Base-by-base conservation (phyloP, 805 yeast species). In the Ogataea haglerorum region DNA sequence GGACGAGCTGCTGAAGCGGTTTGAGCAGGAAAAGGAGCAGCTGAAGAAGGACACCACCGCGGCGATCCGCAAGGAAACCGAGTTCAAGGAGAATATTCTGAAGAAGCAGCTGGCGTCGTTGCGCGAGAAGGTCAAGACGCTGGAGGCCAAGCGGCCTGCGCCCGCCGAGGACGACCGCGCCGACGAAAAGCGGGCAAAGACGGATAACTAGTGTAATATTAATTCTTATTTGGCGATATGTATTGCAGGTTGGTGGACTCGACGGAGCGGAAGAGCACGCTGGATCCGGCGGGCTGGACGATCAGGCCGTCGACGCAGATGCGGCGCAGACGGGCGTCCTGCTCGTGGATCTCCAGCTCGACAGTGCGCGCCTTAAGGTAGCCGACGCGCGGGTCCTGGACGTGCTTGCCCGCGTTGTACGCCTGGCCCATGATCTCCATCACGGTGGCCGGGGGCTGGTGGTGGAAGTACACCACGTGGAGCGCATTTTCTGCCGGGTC, bases 271-370 rank as follows among this genome's bases (percentile, higher is more conserved):
- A 47, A 36, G 8, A 36, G 29, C 21, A 47, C 45, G 14, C 34
- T 30, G 23, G 26, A 30, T 10, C 45, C 49, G 7, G 38, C 42
- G 10, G 56, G 12, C 19, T 38, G 25, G 13, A 73, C 54, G 2
- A 77, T 79, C 14, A 73, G 62, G 0, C 93, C 93, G 58, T 84
- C 93, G 10, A 84, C 54, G 53, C 91, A 84, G 57, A 82, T 70
- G 24, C 88, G 63, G 46, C 74, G 62, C n/a, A 64, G 52, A 10
- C 52, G 54, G 8, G 52, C 55, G 30, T 66, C 70, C 1, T 55
- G 41, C 7, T 72, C 53, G 21, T 45, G 35, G 8, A 57, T 12
- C 3, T 21, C 29, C 9, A 65, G 38, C 32, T 13, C 50, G 28
- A 49, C 48, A 22, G 18, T 34, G 12, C 43, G 40, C 5, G 42